phyloP scores from a whole-genome alignment of 2,329 filamentous ascomycete genomes.

The Aspergillus clavatus region DNA sequence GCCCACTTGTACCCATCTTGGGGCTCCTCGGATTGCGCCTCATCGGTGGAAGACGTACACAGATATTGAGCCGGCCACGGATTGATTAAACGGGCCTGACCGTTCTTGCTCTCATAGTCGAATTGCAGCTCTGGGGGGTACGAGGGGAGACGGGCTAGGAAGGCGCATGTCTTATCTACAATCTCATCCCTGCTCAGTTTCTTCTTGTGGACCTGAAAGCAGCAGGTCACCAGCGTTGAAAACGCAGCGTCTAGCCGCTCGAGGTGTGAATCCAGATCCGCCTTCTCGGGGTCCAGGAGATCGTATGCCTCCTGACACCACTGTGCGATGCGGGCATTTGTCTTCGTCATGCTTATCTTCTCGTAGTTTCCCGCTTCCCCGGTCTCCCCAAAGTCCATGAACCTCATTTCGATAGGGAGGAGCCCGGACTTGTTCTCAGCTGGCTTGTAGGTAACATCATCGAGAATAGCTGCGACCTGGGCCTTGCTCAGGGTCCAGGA shows the following conservation, averaged over 20 bases:
- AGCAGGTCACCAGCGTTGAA: slow-evolving; percentile 5
- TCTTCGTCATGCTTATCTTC: slow-evolving; percentile 1
- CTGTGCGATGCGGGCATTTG: slow-evolving; percentile 3
- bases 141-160: slow-evolving; percentile 8
- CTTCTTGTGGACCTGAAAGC: slow-evolving; percentile 2
- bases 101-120: slow-evolving; percentile 3
- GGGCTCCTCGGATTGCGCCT: too few relatives aligned
- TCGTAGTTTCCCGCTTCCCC: neutral
- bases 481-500: neutral
- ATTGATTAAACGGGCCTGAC: too few relatives aligned
- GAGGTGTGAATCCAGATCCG: slow-evolving; percentile 4
- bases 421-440: neutral
- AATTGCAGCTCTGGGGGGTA: slow-evolving; percentile 8
- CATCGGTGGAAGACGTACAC: neutral
- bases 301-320: slow-evolving; percentile 8
- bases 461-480: slow-evolving; percentile 2
- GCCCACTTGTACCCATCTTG: slow-evolving; percentile 2
- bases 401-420: slow-evolving; percentile 11
- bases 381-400: slow-evolving; percentile 2
- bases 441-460: slow-evolving; percentile 1
- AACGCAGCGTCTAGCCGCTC: slow-evolving; percentile 5
- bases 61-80: neutral
- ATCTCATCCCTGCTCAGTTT: slow-evolving; percentile 5
- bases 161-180: slow-evolving; percentile 4
- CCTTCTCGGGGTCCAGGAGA: slow-evolving; percentile 1